A percentile compares a stretch with the other conserved stretches of the same genome.
Evolutionary conservation across 345 rosid genomes (phyloP).

Genomic region (Syzygium aromaticum): DNA sequence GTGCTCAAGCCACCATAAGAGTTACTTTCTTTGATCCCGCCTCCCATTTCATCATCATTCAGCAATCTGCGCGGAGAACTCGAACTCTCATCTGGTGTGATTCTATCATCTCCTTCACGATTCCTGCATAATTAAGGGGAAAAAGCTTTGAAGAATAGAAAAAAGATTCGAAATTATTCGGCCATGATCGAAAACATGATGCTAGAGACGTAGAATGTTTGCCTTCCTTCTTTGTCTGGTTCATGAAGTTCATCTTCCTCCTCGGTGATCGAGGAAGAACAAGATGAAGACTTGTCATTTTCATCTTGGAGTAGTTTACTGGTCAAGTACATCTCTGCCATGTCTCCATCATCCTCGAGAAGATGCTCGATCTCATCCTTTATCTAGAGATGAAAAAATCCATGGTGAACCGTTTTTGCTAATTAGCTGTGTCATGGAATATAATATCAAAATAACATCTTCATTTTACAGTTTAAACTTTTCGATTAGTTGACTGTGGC

Average conservation of each 20-base stretch:
- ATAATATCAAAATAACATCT: background rate
- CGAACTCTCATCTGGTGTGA: background rate
- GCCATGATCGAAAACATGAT: background rate
- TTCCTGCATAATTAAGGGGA: background rate
- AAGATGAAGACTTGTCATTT: background rate
- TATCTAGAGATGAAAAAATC: slow-evolving; percentile 10
- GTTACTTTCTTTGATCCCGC: background rate
- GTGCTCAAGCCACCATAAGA: background rate
- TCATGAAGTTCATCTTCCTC: background rate
- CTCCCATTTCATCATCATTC: background rate
- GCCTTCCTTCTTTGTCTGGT: background rate
- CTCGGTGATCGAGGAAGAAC: background rate
- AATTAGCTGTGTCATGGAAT: background rate
- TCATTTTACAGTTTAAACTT: background rate
- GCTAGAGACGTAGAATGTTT: background rate
- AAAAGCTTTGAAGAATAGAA: background rate
- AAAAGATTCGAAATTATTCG: background rate
- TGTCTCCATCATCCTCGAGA: slow-evolving; percentile 35
- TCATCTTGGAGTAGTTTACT: slow-evolving; percentile 9
- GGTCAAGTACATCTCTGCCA: slow-evolving; percentile 37
- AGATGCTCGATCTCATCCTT: slow-evolving; percentile 39
- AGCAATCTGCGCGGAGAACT: background rate
- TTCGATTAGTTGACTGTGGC: background rate
- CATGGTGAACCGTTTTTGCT: background rate
- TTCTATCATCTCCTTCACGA: background rate